phyloP scores from a whole-genome alignment of 1,284 basidiomycete genomes.

The Cystobasidiaceae sp. region DNA sequence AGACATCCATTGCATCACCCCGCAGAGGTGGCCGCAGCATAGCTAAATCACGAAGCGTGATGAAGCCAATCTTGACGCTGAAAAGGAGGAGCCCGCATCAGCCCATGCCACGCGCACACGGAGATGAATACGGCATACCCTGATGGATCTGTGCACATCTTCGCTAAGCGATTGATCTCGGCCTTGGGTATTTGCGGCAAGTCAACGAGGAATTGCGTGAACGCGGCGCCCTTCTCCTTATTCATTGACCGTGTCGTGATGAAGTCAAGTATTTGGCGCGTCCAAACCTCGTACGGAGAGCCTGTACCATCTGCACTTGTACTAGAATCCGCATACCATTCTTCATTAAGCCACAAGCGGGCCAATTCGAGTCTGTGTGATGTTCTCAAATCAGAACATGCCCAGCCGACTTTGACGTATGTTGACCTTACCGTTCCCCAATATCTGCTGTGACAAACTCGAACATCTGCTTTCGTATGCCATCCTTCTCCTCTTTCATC shows the following conservation, averaged over 20 bases:
- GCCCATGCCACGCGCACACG: background rate
- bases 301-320: background rate
- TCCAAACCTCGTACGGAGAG: conserved; percentile 40
- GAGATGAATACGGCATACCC: conserved; percentile 61
- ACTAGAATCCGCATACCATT: conserved; percentile 91
- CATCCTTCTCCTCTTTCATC: conserved; percentile 32
- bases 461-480: conserved; percentile 66
- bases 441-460: conserved; percentile 88
- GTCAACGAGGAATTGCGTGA: conserved; percentile 80
- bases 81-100: background rate
- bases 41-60: conserved; percentile 78
- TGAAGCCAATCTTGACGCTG: conserved; percentile 79
- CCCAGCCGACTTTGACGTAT: background rate
- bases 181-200: conserved; percentile 73
- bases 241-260: conserved; percentile 31
- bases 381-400: background rate
- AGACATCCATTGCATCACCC: conserved; percentile 64
- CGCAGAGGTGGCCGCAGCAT: conserved; percentile 75
- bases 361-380: conserved; percentile 64
- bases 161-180: conserved; percentile 66
- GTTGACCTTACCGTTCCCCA: conserved; percentile 33
- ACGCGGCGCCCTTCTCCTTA: conserved; percentile 66
- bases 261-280: conserved; percentile 37
- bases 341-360: conserved; percentile 95
- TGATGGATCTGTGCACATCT: conserved; percentile 71